Conservation (phyloP, 2,329 filamentous ascomycete genomes). For the Fusarium multiceps region DNA sequence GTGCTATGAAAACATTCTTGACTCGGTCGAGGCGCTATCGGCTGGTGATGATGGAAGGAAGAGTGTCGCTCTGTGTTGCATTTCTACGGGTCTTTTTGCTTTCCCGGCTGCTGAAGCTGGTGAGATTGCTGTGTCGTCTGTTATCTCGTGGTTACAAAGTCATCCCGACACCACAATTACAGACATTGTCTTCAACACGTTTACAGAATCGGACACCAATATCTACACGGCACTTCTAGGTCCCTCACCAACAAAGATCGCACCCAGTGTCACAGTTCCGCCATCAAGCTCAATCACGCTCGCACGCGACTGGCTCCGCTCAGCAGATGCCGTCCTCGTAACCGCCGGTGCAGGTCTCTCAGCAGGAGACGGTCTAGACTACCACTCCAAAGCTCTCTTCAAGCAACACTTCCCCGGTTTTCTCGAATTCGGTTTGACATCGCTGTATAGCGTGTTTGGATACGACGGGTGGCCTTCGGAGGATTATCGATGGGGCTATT, state of each 20-base stretch:
- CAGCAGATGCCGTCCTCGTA: conserved; percentile 37
- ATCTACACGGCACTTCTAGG: conserved; percentile 25
- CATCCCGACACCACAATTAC: conserved; percentile 29
- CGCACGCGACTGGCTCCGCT: conserved; percentile 26
- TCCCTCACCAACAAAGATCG: fast-evolving
- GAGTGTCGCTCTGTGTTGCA: conserved; percentile 36
- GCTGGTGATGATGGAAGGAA: background rate
- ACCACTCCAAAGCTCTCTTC: conserved; percentile 34
- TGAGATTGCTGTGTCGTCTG: conserved; percentile 18
- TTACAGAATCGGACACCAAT: conserved; percentile 27
- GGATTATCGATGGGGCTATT: conserved; percentile 42
- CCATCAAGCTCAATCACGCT: background rate
- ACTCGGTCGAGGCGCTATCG: conserved; percentile 2
- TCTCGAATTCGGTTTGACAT: conserved; percentile 26
- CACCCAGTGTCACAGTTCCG: fast-evolving
- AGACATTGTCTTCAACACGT: conserved; percentile 39
- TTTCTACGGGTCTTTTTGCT: conserved; percentile 37
- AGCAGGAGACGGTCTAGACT: conserved; percentile 38
- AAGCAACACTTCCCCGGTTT: conserved; percentile 25
- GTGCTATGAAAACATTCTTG: conserved; percentile 32
- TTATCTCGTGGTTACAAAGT: conserved; percentile 16
- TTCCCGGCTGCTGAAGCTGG: conserved; percentile 39
- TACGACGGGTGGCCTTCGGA: conserved; percentile 36
- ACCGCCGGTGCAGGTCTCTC: conserved; percentile 41
- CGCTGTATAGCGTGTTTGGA: conserved; percentile 38